Conservation (phyloP, 129 eudicot species). For the Logfia minima region DNA sequence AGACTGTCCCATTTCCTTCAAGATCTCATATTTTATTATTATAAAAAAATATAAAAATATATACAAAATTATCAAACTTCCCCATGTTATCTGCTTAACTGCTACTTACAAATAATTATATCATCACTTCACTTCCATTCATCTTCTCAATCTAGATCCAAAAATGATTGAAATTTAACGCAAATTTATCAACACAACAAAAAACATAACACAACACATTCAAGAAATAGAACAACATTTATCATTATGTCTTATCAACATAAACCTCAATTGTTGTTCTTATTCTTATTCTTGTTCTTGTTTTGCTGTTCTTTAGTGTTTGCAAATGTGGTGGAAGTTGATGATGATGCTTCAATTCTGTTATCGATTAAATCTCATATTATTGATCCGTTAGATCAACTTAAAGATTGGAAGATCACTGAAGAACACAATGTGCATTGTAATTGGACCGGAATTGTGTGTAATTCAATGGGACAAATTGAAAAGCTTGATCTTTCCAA, state of each 20-base stretch:
- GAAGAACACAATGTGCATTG: slow-evolving; percentile 45
- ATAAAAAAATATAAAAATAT: slow-evolving; percentile 10
- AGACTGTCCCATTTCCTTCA: slow-evolving; percentile 56
- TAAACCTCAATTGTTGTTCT: slow-evolving; percentile 22
- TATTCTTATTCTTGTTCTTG: slow-evolving; percentile 24
- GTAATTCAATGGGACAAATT: slow-evolving; percentile 58
- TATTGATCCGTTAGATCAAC: slow-evolving; percentile 61
- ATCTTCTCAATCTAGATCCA: slow-evolving; percentile 34
- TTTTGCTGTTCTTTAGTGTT: slow-evolving; percentile 32
- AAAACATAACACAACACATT: slow-evolving; percentile 15
- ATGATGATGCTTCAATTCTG: slow-evolving; percentile 51
- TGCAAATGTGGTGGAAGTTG: slow-evolving; percentile 30
- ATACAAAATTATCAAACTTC: slow-evolving; percentile 28
- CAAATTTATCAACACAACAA: neutral
- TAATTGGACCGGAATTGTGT: slow-evolving; percentile 76
- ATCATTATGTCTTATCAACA: slow-evolving; percentile 1
- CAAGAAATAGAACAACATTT: slow-evolving; percentile 14
- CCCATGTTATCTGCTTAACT: slow-evolving; percentile 46
- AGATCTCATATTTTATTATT: slow-evolving; percentile 28
- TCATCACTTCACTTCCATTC: slow-evolving; percentile 28
- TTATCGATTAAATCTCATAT: slow-evolving; percentile 60
- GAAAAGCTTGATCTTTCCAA: slow-evolving; percentile 66
- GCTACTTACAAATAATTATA: slow-evolving; percentile 20
- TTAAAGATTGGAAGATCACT: slow-evolving; percentile 54
- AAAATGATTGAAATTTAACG: slow-evolving; percentile 36